Evolutionary conservation across 2,329 filamentous ascomycete genomes (phyloP).

Genomic region (Fusarium piperis): DNA sequence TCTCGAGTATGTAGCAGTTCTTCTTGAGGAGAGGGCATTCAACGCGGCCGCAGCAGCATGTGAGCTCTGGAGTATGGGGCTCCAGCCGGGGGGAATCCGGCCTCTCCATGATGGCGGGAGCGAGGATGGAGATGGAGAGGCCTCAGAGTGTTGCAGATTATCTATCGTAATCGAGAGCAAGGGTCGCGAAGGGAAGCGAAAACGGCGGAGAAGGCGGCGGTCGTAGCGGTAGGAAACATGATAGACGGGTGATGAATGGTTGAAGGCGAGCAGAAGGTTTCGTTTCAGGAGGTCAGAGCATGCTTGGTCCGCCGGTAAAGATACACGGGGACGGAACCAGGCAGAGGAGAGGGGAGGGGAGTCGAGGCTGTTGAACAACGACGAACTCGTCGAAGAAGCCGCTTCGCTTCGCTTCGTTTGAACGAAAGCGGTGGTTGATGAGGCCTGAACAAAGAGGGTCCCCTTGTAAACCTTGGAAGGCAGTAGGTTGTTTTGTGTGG

Average conservation of each 20-base stretch:
- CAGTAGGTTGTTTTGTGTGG: constrained; percentile 10
- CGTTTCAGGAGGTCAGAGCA: constrained; percentile 20
- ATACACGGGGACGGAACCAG: neutral
- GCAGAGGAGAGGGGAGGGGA: neutral
- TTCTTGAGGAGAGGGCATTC: constrained; percentile 84
- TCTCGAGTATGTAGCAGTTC: constrained; percentile 80
- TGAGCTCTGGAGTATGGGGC: constrained; percentile 51
- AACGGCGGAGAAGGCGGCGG: constrained; percentile 6
- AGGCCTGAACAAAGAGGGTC: constrained; percentile 33
- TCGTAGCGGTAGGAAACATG: constrained; percentile 31
- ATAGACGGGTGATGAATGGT: constrained; percentile 14
- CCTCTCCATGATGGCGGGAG: constrained; percentile 38
- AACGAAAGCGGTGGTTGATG: constrained; percentile 27
- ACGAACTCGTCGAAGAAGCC: constrained; percentile 15
- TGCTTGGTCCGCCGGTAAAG: constrained; percentile 5
- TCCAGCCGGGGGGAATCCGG: constrained; percentile 36
- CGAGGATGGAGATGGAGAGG: constrained; percentile 33
- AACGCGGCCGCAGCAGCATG: constrained; percentile 86
- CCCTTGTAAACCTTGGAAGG: no score
- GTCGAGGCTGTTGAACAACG: constrained; percentile 8
- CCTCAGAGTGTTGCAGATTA: constrained; percentile 24
- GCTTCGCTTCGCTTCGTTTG: constrained; percentile 14
- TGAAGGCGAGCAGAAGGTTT: neutral
- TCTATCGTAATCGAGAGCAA: constrained; percentile 22
- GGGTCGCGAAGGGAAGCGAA: constrained; percentile 14